Conservation (phyloP, 495 filamentous ascomycete species). For the Lepidopterella palustris region DNA sequence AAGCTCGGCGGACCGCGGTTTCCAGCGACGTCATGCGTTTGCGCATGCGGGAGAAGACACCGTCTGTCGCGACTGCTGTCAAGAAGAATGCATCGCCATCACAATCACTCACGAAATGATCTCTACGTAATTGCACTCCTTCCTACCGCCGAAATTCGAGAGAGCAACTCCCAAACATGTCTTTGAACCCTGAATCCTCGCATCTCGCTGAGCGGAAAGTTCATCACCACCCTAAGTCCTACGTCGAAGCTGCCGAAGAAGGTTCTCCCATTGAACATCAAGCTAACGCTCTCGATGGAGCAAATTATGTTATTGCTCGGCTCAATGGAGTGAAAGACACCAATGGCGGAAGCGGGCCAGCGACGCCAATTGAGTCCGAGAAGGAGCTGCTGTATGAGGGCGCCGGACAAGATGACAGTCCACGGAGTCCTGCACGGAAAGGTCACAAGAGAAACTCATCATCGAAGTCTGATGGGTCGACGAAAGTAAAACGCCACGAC, state of each 20-base stretch:
- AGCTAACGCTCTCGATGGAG: neutral
- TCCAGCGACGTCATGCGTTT: neutral
- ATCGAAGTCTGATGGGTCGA: slow-evolving; percentile 17
- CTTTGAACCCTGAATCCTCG: slow-evolving; percentile 20
- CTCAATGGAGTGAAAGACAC: slow-evolving; percentile 1
- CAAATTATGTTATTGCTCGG: neutral
- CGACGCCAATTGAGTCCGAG: neutral
- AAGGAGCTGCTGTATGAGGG: slow-evolving; percentile 23
- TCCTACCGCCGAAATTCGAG: neutral
- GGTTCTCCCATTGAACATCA: slow-evolving; percentile 6
- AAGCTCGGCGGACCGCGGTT: neutral
- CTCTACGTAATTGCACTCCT: too few species aligned
- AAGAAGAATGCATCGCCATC: too few species aligned
- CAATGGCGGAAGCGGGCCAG: neutral
- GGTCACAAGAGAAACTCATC: slow-evolving; percentile 17
- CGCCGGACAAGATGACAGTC: slow-evolving; percentile 20
- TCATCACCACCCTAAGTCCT: slow-evolving; percentile 32
- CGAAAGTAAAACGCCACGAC: neutral
- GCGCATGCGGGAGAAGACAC: neutral
- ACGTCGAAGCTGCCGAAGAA: slow-evolving; percentile 31
- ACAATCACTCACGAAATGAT: too few species aligned
- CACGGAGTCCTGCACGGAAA: slow-evolving; percentile 16
- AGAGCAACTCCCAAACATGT: slow-evolving; percentile 8
- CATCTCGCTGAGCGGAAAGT: slow-evolving; percentile 26
- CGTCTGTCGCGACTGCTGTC: too few species aligned